Base-by-base conservation (phyloP, 139 green algal genomes). In the Micractinium sp. region DNA sequence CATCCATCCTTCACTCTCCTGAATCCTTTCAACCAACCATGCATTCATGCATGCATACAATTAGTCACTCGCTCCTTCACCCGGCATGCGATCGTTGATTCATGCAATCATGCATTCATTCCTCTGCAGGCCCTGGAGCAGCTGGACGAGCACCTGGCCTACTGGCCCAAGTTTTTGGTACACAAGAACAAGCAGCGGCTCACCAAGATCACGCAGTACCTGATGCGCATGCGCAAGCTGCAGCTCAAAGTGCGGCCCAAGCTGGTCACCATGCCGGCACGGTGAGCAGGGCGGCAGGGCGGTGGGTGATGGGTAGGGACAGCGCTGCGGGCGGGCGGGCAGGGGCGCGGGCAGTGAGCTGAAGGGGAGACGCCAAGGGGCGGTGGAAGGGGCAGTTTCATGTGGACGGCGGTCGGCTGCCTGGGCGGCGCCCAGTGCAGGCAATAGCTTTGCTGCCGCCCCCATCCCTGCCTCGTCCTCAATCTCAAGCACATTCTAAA, bases 111-210 rank as follows among this genome's bases (percentile, higher is more conserved):
- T 73, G 23, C 13, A 5, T 53, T 3, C 31, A 4, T 47, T 41
- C 80, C 39, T 29, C 4, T 47, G 79, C 79, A 92, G 90, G 93
- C 90, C 29, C 81, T 98, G 81, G 90, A 95, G 81, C 95, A 98
- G 93, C 81, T 99, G 13, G 96, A 98, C 90, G 92, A 95, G 71
- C 95, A 97, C 92, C 89, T 99, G 81, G 91, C 94, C 63, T 97
- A 97, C 92, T 99, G 97, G 96, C 97, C 98, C 73, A 99, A 99
- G 92, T 99, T 99, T 90, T 91, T 99, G 88, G 96, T 99, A 74
- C 98, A 99, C 93, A 99, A 99, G 93, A 99, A 99, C 95, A 99
- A 99, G 95, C 98, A 99, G 94, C 94, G 98, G n/a, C 93, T 99
- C 66, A 99, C 98, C 33, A 99, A 99, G 93, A 99, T 99, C 92